Base-by-base conservation (phyloP, 352 stramenopile species). In the Phytophthora sp. region DNA sequence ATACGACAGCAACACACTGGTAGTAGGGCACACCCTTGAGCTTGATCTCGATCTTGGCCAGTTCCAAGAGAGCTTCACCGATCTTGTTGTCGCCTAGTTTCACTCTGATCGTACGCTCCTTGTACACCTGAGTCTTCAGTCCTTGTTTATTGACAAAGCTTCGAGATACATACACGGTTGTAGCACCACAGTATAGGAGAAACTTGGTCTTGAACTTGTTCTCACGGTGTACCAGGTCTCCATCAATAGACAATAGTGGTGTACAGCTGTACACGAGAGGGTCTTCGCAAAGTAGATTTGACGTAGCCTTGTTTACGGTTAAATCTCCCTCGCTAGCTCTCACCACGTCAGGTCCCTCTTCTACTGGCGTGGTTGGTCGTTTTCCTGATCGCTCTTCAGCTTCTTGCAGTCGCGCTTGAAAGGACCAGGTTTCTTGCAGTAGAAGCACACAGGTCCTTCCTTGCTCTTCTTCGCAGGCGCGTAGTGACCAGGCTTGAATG, bases 71-170 rank as follows among this genome's bases (percentile, higher is more conserved):
- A 11, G 57, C 7, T 18, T 48, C 46, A 3, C 46, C 46, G 24
- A 66, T 59, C 8, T 59, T 66, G 44, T 66, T 59, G 38, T 66
- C 27, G 10, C 46, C 30, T 7, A 66, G 45, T 45, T 66, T 54
- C 13, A 61, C 41, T 21, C 24, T 45, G n/a, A 54, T 62, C 1
- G 9, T 62, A 15, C 34, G 15, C 0, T 62, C 53, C 11, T 30
- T n/a, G 31, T 54, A 44, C 31, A 44, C 46, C 11, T 44, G 54
- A 13, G 42, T 54, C n/a, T 23, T 45, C 23, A 54, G 15, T 9
- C n/a, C 42, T 9, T 42, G 12, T 27, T 50, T 41, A 26, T 31
- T 39, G 27, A 54, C 54, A 34, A 53, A 54, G 13, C 27, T 9
- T 24, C 46, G 31, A 9, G 45, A 54, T 15, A 54, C 28, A 13